phyloP scores from a whole-genome alignment of 306 rosid species.

The Vicia faba region DNA sequence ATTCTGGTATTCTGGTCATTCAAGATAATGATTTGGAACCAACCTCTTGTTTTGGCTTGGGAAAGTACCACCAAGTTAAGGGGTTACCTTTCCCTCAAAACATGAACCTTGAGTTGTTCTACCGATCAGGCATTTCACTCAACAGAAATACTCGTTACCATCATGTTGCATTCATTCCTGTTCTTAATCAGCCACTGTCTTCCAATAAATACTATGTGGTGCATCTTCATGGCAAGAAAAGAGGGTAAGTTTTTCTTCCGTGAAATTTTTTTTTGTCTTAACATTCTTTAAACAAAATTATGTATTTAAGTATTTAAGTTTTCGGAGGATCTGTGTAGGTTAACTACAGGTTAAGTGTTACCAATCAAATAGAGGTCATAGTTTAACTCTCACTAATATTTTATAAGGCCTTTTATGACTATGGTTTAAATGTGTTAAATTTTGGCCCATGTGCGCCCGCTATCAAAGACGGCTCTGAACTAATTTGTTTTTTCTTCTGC shows the following conservation, averaged over 20 bases:
- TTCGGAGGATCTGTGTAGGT: no score
- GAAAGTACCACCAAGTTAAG: conserved; percentile 40
- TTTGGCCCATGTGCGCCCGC: no score
- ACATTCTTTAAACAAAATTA: no score
- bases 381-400: no score
- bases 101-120: conserved; percentile 53
- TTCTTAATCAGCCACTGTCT: conserved; percentile 61
- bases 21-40: conserved; percentile 56
- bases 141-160: conserved; percentile 44
- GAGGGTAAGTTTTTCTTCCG: conserved; percentile 62
- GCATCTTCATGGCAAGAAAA: conserved; percentile 47
- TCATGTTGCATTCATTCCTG: conserved; percentile 69
- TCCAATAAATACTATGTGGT: conserved; percentile 69
- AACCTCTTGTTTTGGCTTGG: conserved; percentile 52
- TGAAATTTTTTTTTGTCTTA: no score
- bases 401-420: no score
- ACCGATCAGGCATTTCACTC: conserved; percentile 52
- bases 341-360: no score
- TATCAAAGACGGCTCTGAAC: not conserved
- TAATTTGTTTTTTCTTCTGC: conserved; percentile 21
- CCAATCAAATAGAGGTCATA: no score
- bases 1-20: conserved; percentile 64
- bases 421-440: no score
- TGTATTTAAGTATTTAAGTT: no score
- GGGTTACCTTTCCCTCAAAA: conserved; percentile 75